Evolutionary conservation across 192 early-diverging fungal species (phyloP).

Genomic region (Rhizoclosmatium sp.): DNA sequence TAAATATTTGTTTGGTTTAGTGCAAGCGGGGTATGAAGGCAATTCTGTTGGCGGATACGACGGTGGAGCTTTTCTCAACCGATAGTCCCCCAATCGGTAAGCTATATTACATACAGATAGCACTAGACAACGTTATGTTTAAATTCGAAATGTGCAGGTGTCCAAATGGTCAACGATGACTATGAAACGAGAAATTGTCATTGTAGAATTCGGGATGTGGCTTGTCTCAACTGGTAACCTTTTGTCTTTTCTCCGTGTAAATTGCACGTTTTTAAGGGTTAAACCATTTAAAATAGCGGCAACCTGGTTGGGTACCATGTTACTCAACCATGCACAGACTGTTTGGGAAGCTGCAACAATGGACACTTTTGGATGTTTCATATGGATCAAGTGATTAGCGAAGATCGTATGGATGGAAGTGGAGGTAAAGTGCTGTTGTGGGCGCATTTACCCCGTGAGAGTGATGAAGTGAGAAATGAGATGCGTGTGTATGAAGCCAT

Average conservation of each 20-base stretch:
- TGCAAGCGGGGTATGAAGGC: constrained; percentile 80
- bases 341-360: constrained; percentile 87
- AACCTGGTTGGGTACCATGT: constrained; percentile 83
- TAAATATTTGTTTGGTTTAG: constrained; percentile 44
- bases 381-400: constrained; percentile 67
- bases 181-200: constrained; percentile 76
- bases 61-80: constrained; percentile 73
- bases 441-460: constrained; percentile 27
- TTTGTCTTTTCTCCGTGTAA: background rate
- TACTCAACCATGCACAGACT: constrained; percentile 73
- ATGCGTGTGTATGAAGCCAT: constrained; percentile 30
- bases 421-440: constrained; percentile 24
- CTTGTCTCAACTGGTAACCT: constrained; percentile 71
- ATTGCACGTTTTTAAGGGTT: background rate
- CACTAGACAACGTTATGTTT: too few relatives aligned
- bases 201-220: constrained; percentile 77
- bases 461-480: constrained; percentile 28
- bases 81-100: constrained; percentile 64
- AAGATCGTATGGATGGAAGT: constrained; percentile 51
- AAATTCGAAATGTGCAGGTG: constrained; percentile 11
- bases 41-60: constrained; percentile 74
- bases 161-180: constrained; percentile 75
- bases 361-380: constrained; percentile 94
- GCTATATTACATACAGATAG: background rate
- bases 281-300: constrained; percentile 42